Evolutionary conservation across 768 basidiomycete genomes (phyloP).

Genomic region (Neoboletus magnificus): DNA sequence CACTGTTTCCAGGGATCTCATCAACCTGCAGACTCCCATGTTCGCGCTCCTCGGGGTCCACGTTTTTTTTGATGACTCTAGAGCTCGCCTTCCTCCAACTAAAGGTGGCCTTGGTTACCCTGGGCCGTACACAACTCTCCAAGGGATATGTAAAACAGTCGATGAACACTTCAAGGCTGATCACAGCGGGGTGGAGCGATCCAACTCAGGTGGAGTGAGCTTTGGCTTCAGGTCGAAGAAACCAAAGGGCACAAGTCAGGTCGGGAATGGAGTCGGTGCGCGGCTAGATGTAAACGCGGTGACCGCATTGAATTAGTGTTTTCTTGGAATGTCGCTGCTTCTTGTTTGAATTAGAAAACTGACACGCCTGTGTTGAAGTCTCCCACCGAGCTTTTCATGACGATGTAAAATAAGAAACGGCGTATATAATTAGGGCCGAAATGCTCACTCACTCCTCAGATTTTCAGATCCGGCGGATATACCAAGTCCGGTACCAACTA

Average conservation of each 20-base stretch:
- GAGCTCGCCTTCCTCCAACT: slow-evolving; percentile 50
- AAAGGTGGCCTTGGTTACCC: slow-evolving; percentile 64
- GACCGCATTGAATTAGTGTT: slow-evolving; percentile 19
- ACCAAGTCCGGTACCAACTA: background rate
- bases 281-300: slow-evolving; percentile 14
- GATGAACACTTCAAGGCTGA: slow-evolving; percentile 44
- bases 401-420: background rate
- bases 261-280: slow-evolving; percentile 27
- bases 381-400: background rate
- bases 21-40: slow-evolving; percentile 58
- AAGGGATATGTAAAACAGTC: slow-evolving; percentile 56
- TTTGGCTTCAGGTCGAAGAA: slow-evolving; percentile 36
- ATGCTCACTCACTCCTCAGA: background rate
- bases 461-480: background rate
- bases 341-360: background rate
- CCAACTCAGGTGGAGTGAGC: slow-evolving; percentile 44
- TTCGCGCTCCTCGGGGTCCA: slow-evolving; percentile 54
- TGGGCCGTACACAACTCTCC: slow-evolving; percentile 55
- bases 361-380: background rate
- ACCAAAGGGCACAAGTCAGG: slow-evolving; percentile 27
- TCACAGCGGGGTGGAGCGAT: slow-evolving; percentile 37
- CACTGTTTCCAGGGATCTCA: slow-evolving; percentile 43
- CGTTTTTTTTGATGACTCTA: slow-evolving; percentile 63
- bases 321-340: background rate
- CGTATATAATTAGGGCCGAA: too few species aligned